Base-by-base conservation (phyloP, 2,329 filamentous ascomycete species). In the Clonostachys rhizophaga region DNA sequence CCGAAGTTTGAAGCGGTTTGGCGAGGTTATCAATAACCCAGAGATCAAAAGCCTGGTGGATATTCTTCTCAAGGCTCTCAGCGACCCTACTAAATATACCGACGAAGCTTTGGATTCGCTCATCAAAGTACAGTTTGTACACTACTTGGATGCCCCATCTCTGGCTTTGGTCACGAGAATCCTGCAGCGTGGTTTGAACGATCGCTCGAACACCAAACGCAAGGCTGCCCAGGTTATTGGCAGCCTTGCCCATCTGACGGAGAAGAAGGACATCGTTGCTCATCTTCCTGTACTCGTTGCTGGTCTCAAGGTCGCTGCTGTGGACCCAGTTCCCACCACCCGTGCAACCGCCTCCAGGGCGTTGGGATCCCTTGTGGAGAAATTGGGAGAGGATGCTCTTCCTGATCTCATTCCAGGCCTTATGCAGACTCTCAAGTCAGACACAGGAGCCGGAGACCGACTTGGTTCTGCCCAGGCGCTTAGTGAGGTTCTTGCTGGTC, bases 141-240 rank as follows among this genome's bases (percentile, higher is more conserved):
- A 99, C 69, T 99, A 97, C 62, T 79, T 99, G n/a, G 94, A 99
- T 66, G 89, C 95, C 1, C 94, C 94, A 6, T 99, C 95, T 3
- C 76, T 99, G 57, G 94, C 94, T 17, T 79, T 99, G 46, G 90
- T 99, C 53, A 95, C 94, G 42, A 89, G 94, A 52, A 97, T 99
- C 56, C 75, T 99, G 35, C 91, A 99, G 68, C 88, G 95, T 63
- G 94, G 94, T 49, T 73, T 99, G 39, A 84, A 84, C 47, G 94
- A 96, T 62, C 81, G 95, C 43, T 99, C 95, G 48, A 88, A 87
- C 52, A 99, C 94, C 10, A 99, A 99, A 71, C 83, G 91, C 56
- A 99, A 99, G 69, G 88, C 95, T 46, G 86, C 94, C 2, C 94
- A 99, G 62, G 96, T 99, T 55, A 99, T 99, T 67, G 94, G 94